Base-by-base conservation (phyloP, 192 early-diverging fungal genomes). In the Backusella westeae region DNA sequence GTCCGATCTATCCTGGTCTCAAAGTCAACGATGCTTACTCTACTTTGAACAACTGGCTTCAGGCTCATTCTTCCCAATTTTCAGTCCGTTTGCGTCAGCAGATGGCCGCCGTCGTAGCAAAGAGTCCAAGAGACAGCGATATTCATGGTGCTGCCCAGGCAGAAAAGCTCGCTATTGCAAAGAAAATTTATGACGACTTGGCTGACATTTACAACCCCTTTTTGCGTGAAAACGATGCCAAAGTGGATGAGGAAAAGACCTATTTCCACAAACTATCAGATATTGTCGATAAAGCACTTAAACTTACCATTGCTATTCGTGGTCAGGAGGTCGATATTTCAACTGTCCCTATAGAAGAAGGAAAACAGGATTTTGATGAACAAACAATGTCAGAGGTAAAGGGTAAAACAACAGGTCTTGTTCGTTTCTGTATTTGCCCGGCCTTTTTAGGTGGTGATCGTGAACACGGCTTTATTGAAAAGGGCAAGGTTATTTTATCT, bases 381-480 rank as follows among this genome's bases (percentile, higher is more conserved):
- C 79, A 83, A 19, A 80, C 74, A 9, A 83, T 83, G 82, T 56
- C 77, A 19, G 78, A 80, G 14, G 56, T 73, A 21, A 77, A 78
- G 17, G 76, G 82, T 35, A 83, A 77, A 41, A 74, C 78, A 17
- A 6, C 53, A 8, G 78, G 78, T 9, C 68, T 73, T 14, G 76
- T 83, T 32, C 67, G 69, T 34, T 78, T 83, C 41, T 80, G 68
- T 36, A 78, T 83, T 15, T 83, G 82, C 19, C 82, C 82, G 2
- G 67, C 78, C 15, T 83, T 83, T 72, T 53, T 76, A n/a, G 82
- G 82, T 53, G 82, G 82, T 21, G 82, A 83, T 73, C 78, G 76
- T 38, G 82, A 83, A 38, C 82, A 83, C 59, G 82, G 82, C 6
- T 83, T 83, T 65, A n/a, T 83, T 14, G 82, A 83, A 41, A 83